Evolutionary conservation across 139 green algal genomes (phyloP).

Genomic region (Cymbomonas tetramitiformis): DNA sequence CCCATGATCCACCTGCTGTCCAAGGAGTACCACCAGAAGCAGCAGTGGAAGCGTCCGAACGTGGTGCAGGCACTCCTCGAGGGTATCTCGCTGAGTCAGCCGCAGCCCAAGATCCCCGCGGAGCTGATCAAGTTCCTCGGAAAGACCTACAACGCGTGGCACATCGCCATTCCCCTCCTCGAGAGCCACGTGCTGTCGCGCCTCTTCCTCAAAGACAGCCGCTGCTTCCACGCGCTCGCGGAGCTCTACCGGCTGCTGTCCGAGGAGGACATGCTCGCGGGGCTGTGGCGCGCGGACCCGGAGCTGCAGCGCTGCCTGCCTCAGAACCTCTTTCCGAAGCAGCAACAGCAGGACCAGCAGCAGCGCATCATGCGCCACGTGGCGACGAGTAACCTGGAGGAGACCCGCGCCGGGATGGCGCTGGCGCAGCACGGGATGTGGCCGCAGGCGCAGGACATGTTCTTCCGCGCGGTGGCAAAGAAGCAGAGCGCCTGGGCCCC

Average conservation of each 20-base stretch:
- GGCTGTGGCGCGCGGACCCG: conserved; percentile 56
- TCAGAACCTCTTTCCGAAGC: too few relatives aligned
- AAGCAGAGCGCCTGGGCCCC: not conserved
- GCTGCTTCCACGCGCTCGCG: conserved; percentile 74
- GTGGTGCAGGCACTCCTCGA: conserved; percentile 80
- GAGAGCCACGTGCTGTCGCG: conserved; percentile 84
- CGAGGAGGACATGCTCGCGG: conserved; percentile 77
- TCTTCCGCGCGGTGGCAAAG: conserved; percentile 22
- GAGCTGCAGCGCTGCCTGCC: conserved; percentile 11
- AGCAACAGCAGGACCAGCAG: too few relatives aligned
- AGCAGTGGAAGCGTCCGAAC: conserved; percentile 59
- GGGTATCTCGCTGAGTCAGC: conserved; percentile 77
- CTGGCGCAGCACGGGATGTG: conserved; percentile 75
- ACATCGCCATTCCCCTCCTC: conserved; percentile 85
- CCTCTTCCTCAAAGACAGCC: conserved; percentile 80
- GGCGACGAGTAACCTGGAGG: too few relatives aligned
- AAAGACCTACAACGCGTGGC: conserved; percentile 87
- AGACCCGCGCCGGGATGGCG: conserved; percentile 4
- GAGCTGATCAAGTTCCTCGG: conserved; percentile 97
- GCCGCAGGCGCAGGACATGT: conserved; percentile 53
- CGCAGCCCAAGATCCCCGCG: conserved; percentile 90
- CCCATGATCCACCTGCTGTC: conserved; percentile 82
- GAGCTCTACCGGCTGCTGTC: conserved; percentile 65
- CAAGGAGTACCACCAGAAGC: conserved; percentile 72
- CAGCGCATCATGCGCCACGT: too few relatives aligned